These are phyloP conservation scores for Serendipita sp. DNA, from an alignment of 768 basidiomycete species.

Conservation along the genomic window DNA sequence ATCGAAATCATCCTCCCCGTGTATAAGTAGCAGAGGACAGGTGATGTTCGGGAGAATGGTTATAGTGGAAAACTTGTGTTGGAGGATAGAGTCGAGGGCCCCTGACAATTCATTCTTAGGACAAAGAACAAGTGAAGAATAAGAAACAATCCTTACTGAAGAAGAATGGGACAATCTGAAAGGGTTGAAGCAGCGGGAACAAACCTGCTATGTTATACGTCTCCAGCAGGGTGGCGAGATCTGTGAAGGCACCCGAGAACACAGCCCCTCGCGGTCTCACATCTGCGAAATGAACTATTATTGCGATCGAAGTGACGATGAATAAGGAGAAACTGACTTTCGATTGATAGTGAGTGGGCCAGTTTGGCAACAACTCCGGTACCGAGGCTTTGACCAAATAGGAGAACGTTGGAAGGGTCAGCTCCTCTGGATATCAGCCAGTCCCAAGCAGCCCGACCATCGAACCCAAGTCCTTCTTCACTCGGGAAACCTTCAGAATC, in stretches of 20 bases:
- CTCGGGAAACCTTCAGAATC: slow-evolving; percentile 71
- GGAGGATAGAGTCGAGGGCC: slow-evolving; percentile 35
- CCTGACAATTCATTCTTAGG: slow-evolving; percentile 21
- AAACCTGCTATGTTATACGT: slow-evolving; percentile 50
- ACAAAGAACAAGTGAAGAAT: slow-evolving; percentile 6
- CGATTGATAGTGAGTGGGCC: slow-evolving; percentile 23
- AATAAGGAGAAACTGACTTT: slow-evolving; percentile 17
- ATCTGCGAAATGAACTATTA: slow-evolving; percentile 1
- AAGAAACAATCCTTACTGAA: slow-evolving; percentile 33
- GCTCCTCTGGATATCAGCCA: slow-evolving; percentile 53
- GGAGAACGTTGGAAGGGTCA: slow-evolving; percentile 38
- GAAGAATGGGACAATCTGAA: slow-evolving; percentile 44
- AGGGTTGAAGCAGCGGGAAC: slow-evolving; percentile 55
- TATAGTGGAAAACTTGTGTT: slow-evolving; percentile 47
- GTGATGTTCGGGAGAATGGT: slow-evolving; percentile 45
- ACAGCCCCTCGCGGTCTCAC: slow-evolving; percentile 29
- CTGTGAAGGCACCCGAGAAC: slow-evolving; percentile 41
- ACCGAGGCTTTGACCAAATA: slow-evolving; percentile 81
- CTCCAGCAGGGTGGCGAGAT: slow-evolving; percentile 41
- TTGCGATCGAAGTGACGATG: not conserved
- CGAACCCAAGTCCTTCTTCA: slow-evolving; percentile 48
- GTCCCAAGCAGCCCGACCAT: slow-evolving; percentile 67
- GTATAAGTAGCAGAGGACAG: slow-evolving; percentile 52
- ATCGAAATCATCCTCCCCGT: slow-evolving; percentile 58
- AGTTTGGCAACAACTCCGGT: slow-evolving; percentile 51